These are phyloP conservation scores for Kalmusia sp. DNA, from an alignment of 2,329 filamentous ascomycete genomes.

Conservation along the genomic window DNA sequence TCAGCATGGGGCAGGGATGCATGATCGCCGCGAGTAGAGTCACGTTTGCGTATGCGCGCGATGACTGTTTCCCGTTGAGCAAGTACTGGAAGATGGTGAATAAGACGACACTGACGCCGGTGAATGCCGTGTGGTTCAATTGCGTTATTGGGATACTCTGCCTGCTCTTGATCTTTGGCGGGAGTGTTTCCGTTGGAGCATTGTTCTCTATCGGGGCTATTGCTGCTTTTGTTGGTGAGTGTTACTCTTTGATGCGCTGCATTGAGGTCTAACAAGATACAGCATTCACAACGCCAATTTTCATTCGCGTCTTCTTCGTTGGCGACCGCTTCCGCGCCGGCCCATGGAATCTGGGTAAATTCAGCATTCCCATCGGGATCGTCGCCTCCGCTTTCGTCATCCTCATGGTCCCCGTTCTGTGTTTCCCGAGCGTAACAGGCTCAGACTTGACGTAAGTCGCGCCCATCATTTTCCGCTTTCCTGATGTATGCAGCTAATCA, in stretches of 20 bases:
- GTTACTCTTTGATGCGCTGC: not conserved
- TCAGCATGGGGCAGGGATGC: slow-evolving; percentile 76
- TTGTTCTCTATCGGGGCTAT: slow-evolving; percentile 75
- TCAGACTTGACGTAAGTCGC: slow-evolving; percentile 57
- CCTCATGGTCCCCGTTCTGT: slow-evolving; percentile 73
- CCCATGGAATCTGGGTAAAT: slow-evolving; percentile 72
- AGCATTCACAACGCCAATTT: slow-evolving; percentile 64
- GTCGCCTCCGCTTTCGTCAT: slow-evolving; percentile 66
- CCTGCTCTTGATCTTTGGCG: slow-evolving; percentile 70
- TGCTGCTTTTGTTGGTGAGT: slow-evolving; percentile 65
- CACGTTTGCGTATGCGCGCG: slow-evolving; percentile 75
- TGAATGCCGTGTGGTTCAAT: slow-evolving; percentile 76
- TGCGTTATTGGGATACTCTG: slow-evolving; percentile 64
- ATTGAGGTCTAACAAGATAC: slow-evolving; percentile 9
- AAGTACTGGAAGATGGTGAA: slow-evolving; percentile 68
- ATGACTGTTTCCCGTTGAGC: slow-evolving; percentile 72
- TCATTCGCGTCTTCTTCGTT: slow-evolving; percentile 66
- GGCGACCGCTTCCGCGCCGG: slow-evolving; percentile 69
- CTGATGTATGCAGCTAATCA: slow-evolving; percentile 18
- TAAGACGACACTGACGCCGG: slow-evolving; percentile 66
- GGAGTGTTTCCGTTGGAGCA: slow-evolving; percentile 68
- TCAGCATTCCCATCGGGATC: slow-evolving; percentile 64
- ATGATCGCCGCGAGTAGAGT: slow-evolving; percentile 73
- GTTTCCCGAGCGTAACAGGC: slow-evolving; percentile 66
- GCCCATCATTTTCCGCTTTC: not conserved